These are phyloP conservation scores for Fusarium pseudograminearum DNA, from an alignment of 2,329 filamentous ascomycete genomes.

Conservation along the genomic window DNA sequence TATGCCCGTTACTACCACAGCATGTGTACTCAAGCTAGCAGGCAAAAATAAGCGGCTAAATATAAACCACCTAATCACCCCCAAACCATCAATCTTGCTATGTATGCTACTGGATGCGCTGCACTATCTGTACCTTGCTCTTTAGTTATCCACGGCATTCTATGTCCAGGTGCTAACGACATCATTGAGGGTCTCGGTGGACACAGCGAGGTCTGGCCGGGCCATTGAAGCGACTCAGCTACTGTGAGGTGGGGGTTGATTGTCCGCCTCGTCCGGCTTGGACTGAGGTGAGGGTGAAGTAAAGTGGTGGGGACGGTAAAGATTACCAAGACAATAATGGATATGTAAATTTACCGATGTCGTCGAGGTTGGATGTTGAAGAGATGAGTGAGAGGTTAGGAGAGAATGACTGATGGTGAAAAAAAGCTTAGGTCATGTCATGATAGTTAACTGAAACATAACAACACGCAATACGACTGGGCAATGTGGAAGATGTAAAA, in stretches of 20 bases:
- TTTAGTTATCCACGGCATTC: constrained; percentile 38
- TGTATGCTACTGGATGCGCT: background rate
- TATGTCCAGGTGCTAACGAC: constrained; percentile 39
- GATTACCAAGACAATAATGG: constrained; percentile 38
- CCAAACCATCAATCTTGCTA: background rate
- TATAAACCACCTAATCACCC: constrained; percentile 8
- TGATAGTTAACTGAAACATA: background rate
- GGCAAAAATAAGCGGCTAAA: constrained; percentile 37
- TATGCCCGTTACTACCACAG: background rate
- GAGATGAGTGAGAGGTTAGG: constrained; percentile 7
- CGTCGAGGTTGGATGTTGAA: constrained; percentile 4
- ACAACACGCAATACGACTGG: background rate
- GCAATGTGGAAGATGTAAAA: background rate
- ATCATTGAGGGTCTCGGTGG: constrained; percentile 43
- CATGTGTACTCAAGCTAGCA: constrained; percentile 5
- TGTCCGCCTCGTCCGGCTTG: constrained; percentile 25
- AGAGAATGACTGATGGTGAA: constrained; percentile 15
- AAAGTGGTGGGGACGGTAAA: constrained; percentile 23
- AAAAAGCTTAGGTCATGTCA: background rate
- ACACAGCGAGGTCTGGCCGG: constrained; percentile 35
- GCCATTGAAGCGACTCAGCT: constrained; percentile 33
- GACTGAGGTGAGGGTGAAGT: constrained; percentile 19
- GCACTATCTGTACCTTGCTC: constrained; percentile 8
- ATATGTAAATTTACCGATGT: constrained; percentile 18
- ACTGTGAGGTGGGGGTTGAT: constrained; percentile 25